These are phyloP conservation scores for Gonapodya prolifera DNA, from an alignment of 192 early-diverging fungal genomes.

Conservation along the genomic window DNA sequence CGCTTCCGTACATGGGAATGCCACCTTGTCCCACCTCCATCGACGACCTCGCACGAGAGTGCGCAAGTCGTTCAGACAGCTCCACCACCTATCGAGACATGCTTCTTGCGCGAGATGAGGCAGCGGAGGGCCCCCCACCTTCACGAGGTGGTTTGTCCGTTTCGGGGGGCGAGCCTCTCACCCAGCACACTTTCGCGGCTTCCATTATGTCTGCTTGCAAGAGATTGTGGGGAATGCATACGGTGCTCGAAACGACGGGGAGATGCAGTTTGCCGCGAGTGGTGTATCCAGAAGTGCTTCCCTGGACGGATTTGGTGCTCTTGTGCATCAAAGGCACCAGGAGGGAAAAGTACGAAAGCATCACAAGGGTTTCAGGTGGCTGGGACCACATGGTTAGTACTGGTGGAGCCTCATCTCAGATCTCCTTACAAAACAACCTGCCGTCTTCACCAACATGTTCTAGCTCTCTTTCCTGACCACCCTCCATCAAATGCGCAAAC, in stretches of 20 bases:
- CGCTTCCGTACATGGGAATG: background rate
- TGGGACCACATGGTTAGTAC: constrained; percentile 2
- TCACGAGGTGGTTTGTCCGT: constrained; percentile 3
- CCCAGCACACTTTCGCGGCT: background rate
- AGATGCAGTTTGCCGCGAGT: background rate
- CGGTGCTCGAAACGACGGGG: constrained; percentile 6
- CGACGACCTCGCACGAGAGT: background rate
- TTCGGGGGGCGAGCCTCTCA: constrained; percentile 8
- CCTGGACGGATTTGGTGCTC: constrained; percentile 5
- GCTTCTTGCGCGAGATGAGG: too few species aligned
- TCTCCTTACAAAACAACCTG: background rate
- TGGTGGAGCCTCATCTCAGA: background rate
- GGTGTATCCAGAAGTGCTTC: background rate
- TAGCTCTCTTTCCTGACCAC: constrained; percentile 1
- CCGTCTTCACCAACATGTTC: background rate
- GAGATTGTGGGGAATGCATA: background rate
- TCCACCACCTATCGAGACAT: background rate
- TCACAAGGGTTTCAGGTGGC: background rate
- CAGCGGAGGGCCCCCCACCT: too few species aligned
- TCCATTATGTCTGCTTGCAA: background rate
- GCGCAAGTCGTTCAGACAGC: background rate
- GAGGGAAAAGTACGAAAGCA: background rate
- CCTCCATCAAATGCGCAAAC: background rate
- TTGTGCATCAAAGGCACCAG: background rate
- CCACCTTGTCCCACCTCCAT: background rate